phyloP scores from a whole-genome alignment of 371 early-diverging fungal genomes.

The Mortierella sp. region DNA sequence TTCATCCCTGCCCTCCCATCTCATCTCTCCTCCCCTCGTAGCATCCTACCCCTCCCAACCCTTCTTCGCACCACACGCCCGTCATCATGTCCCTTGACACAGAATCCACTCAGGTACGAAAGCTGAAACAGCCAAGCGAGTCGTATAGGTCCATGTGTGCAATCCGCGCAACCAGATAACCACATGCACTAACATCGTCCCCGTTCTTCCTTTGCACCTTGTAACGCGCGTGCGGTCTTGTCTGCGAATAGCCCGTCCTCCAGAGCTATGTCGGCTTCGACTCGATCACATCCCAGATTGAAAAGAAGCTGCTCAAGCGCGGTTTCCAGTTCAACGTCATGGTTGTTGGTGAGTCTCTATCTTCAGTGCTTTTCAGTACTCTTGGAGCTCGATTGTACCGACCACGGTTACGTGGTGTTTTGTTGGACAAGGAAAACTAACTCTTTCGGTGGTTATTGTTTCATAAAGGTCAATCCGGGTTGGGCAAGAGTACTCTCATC shows the following conservation, averaged over 20 bases:
- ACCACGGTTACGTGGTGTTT: no score
- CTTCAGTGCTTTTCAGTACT: no score
- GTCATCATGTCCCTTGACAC: conserved; percentile 44
- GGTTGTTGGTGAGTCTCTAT: conserved; percentile 77
- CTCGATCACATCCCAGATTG: conserved; percentile 86
- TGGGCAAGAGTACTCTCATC: conserved; percentile 98
- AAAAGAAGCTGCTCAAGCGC: conserved; percentile 79
- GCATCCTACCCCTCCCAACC: background rate
- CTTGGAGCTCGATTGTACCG: no score
- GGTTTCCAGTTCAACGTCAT: conserved; percentile 96
- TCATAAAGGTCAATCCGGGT: conserved; percentile 89
- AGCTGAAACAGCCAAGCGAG: no score
- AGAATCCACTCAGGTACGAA: conserved; percentile 50
- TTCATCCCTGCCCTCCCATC: conserved; percentile 4
- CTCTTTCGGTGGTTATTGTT: background rate
- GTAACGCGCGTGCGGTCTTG: background rate
- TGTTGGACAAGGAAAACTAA: background rate
- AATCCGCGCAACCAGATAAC: no score
- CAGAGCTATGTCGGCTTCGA: conserved; percentile 95
- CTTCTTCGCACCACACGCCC: conserved; percentile 6
- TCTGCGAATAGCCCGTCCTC: conserved; percentile 59
- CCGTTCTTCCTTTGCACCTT: background rate
- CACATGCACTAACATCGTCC: background rate
- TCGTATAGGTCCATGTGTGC: no score
- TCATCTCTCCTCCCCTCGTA: background rate